Percentiles rank a stretch among this genome's conserved stretches.
These are phyloP conservation scores for Symbiotaphrina buchneri DNA, from an alignment of 495 filamentous ascomycete species.

Conservation along the genomic window DNA sequence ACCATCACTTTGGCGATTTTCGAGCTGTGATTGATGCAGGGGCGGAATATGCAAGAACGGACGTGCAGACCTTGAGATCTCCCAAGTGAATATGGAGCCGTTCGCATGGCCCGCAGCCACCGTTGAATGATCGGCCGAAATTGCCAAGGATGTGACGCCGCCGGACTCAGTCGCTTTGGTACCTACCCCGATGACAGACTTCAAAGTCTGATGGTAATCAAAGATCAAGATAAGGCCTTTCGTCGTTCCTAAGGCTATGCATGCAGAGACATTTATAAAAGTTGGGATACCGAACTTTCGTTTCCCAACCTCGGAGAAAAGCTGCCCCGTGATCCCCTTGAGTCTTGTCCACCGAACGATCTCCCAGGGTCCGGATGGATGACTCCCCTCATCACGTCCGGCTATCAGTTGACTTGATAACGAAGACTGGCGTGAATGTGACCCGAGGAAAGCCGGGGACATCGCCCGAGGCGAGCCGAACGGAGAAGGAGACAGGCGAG, in stretches of 20 bases:
- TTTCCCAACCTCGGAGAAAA: constrained; percentile 86
- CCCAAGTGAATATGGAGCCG: constrained; percentile 94
- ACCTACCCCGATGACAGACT: constrained; percentile 79
- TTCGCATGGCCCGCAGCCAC: constrained; percentile 75
- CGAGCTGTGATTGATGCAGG: constrained; percentile 37
- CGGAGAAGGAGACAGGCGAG: constrained; percentile 46
- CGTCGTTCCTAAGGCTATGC: constrained; percentile 76
- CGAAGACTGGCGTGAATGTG: constrained; percentile 58
- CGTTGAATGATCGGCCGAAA: constrained; percentile 85
- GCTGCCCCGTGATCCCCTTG: constrained; percentile 66
- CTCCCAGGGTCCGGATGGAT: constrained; percentile 58
- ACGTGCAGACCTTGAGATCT: constrained; percentile 52
- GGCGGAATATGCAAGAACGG: constrained; percentile 82
- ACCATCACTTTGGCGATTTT: constrained; percentile 48
- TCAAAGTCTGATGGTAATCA: constrained; percentile 89
- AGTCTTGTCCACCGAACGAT: constrained; percentile 91
- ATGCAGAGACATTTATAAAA: constrained; percentile 72
- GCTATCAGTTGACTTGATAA: constrained; percentile 27
- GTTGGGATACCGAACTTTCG: constrained; percentile 84
- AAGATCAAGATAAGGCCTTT: constrained; percentile 90
- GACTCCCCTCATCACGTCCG: constrained; percentile 32
- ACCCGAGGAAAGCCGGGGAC: constrained; percentile 57
- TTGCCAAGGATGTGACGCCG: constrained; percentile 62
- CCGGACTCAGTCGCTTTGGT: constrained; percentile 91
- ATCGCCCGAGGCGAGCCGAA: constrained; percentile 36